phyloP scores from a whole-genome alignment of 768 basidiomycete genomes.

The Suillus plorans region DNA sequence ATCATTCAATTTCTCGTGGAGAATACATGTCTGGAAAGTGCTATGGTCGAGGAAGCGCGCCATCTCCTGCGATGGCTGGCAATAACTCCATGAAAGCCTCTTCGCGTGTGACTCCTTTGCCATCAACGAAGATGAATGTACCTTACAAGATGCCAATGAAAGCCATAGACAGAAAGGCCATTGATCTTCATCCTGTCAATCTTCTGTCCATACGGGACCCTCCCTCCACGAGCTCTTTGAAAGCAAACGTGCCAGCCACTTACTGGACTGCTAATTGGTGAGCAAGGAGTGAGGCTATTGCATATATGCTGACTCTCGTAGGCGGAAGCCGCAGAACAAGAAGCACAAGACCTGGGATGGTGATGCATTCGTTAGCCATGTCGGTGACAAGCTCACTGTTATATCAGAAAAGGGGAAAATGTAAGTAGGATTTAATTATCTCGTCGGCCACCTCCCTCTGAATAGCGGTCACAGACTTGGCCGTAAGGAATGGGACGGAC shows the following conservation, averaged over 20 bases:
- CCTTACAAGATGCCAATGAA: constrained; percentile 21
- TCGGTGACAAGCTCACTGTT: constrained; percentile 53
- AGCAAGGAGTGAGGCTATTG: constrained; percentile 15
- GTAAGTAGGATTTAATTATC: constrained; percentile 38
- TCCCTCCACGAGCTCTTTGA: constrained; percentile 8
- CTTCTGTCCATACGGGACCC: constrained; percentile 23
- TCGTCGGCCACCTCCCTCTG: constrained; percentile 5
- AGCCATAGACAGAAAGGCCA: constrained; percentile 22
- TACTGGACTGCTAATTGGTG: constrained; percentile 77
- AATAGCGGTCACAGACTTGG: constrained; percentile 50
- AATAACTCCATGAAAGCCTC: constrained; percentile 20
- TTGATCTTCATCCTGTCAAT: constrained; percentile 43
- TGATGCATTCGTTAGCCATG: constrained; percentile 60
- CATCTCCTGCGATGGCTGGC: constrained; percentile 23
- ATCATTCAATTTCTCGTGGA: constrained; percentile 49
- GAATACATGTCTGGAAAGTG: constrained; percentile 68
- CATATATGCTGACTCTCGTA: constrained; percentile 25
- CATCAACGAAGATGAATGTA: constrained; percentile 22
- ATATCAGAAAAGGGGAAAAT: constrained; percentile 70
- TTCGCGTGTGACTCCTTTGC: constrained; percentile 24
- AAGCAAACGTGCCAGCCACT: constrained; percentile 22
- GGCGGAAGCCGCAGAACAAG: constrained; percentile 70
- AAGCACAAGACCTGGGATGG: constrained; percentile 91
- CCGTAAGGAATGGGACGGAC: constrained; percentile 58
- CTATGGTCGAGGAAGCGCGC: constrained; percentile 44